Base-by-base conservation (phyloP, 768 basidiomycete genomes). In the Hebeloma cylindrosporum region DNA sequence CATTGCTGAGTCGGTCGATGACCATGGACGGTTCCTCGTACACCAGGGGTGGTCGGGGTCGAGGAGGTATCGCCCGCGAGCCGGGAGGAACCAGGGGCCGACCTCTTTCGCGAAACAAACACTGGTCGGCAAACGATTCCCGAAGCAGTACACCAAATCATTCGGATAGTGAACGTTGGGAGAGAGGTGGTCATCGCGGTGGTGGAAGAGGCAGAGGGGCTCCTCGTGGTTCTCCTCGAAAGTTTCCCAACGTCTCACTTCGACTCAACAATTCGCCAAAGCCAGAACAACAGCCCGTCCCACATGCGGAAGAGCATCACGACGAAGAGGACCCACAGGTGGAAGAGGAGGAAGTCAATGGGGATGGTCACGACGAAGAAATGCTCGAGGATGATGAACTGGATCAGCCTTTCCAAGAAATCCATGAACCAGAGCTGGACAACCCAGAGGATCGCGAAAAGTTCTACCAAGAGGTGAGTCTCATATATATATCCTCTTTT, bases 381-480 rank as follows among this genome's bases (percentile, higher is more conserved):
- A 58, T 13, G 64, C 63, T 51, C 21, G 59, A 62, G n/a, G 57
- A 48, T 21, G 59, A 51, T 14, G 56, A 50, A 30, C 53, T 52
- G 27, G 55, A 48, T 25, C 48, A 47, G 3, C 33, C 51, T 48
- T 40, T 58, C 23, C 46, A 60, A n/a, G 54, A 60, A 7, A 61
- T 63, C n/a, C 72, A 81, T 25, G 73, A 76, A 40, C 78, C 76
- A 0, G 74, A 74, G 11, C 62, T 80, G 13, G 80, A 83, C 31
- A 76, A 77, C 0, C 60, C 64, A 7, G 85, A 87, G 54, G 85
- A 84, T 56, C 72, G 78, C 34, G 85, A 88, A 52, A 71, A 62
- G 49, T 85, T 83, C 57, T 89, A 78, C 56, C 79, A 85, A 64
- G 81, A 86, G 74, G 87, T 88, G 48, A 48, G 79, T 68, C 13